These are phyloP conservation scores for Clonostachys rosea DNA, from an alignment of 2,329 filamentous ascomycete species.

Conservation along the genomic window DNA sequence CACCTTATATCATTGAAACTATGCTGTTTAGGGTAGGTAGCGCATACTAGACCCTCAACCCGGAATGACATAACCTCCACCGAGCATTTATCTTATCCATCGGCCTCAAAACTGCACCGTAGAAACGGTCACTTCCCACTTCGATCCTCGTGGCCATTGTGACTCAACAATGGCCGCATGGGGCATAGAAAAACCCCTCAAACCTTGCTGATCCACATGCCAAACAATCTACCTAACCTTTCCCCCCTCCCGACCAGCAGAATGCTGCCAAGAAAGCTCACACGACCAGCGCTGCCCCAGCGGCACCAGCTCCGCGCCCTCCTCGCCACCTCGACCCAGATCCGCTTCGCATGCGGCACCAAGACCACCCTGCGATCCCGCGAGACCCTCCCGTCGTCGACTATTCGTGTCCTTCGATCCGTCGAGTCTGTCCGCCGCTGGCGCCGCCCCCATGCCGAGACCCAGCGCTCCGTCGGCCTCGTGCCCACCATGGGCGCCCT, in stretches of 20 bases:
- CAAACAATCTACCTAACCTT: background rate
- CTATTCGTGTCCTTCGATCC: constrained; percentile 71
- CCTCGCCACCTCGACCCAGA: background rate
- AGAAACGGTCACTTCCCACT: constrained; percentile 39
- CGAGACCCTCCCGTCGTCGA: constrained; percentile 49
- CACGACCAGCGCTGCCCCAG: background rate
- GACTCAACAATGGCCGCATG: constrained; percentile 21
- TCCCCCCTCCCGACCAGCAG: constrained; percentile 1
- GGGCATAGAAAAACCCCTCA: constrained; percentile 6
- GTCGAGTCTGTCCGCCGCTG: constrained; percentile 67
- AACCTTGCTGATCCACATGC: constrained; percentile 1
- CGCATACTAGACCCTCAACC: no score
- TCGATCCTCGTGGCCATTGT: constrained; percentile 14
- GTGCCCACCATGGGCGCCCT: constrained; percentile 98
- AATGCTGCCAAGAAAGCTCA: background rate
- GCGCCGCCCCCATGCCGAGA: constrained; percentile 60
- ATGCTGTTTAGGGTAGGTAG: no score
- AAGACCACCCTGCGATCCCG: constrained; percentile 1
- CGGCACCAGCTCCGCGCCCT: background rate
- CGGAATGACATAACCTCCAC: no score
- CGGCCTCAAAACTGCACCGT: constrained; percentile 39
- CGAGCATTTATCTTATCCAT: background rate
- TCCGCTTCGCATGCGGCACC: background rate
- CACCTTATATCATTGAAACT: no score
- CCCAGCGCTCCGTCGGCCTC: constrained; percentile 72